Conservation (phyloP, 768 basidiomycete species). For the Hydnum rufescens region DNA sequence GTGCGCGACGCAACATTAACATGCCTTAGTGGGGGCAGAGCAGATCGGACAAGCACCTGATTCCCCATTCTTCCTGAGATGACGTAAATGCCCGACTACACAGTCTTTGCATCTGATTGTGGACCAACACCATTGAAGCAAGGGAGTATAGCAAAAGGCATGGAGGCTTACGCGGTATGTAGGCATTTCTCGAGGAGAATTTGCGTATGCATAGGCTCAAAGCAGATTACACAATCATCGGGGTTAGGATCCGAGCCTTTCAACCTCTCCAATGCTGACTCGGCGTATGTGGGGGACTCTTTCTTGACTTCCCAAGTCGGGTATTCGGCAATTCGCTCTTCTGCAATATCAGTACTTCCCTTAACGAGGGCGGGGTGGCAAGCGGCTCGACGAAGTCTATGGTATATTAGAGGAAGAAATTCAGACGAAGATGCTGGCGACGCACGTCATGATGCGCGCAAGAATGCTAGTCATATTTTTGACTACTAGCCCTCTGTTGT, state of each 20-base stretch:
- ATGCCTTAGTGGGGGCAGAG: constrained; percentile 40
- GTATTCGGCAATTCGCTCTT: constrained; percentile 22
- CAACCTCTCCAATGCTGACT: constrained; percentile 33
- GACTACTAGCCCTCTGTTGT: constrained; percentile 55
- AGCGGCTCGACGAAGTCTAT: constrained; percentile 74
- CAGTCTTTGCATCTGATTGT: constrained; percentile 82
- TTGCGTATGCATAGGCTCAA: constrained; percentile 54
- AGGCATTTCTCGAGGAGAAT: constrained; percentile 55
- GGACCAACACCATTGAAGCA: neutral
- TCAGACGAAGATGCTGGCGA: constrained; percentile 5
- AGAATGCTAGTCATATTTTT: constrained; percentile 77
- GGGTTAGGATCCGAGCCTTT: constrained; percentile 24
- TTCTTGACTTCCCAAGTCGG: constrained; percentile 18
- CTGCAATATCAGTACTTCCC: constrained; percentile 11
- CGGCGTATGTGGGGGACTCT: constrained; percentile 15
- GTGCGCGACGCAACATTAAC: too few species aligned
- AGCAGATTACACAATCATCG: constrained; percentile 57
- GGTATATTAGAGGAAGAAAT: neutral
- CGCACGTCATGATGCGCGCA: constrained; percentile 85
- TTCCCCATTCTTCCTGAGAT: constrained; percentile 48
- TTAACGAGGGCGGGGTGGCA: constrained; percentile 76
- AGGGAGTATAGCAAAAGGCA: neutral
- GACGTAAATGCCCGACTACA: constrained; percentile 50
- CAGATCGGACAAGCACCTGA: constrained; percentile 68
- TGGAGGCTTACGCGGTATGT: constrained; percentile 43